phyloP scores from a whole-genome alignment of 345 rosid species.

The Salix caprea region DNA sequence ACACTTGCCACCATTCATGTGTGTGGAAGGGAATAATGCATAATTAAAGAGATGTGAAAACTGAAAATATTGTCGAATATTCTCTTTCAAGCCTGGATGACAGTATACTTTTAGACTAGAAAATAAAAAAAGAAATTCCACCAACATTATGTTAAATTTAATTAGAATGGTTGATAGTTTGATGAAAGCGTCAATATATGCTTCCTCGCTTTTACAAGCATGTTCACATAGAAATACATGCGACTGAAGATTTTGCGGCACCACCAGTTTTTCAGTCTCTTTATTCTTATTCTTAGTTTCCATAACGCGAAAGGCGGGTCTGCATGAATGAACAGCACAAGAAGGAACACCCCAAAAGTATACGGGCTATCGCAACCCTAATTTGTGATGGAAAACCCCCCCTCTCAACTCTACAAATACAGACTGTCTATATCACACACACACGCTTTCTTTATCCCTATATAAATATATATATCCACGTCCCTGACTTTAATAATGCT shows the following conservation, averaged over 20 bases:
- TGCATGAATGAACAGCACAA: neutral
- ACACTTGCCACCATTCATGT: neutral
- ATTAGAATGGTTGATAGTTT: neutral
- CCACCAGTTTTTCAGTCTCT: neutral
- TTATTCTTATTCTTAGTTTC: conserved; percentile 1
- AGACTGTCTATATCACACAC: too few species aligned
- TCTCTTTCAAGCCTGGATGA: neutral
- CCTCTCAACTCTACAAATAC: too few species aligned
- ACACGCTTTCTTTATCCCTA: too few species aligned
- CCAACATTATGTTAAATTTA: neutral
- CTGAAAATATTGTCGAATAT: neutral
- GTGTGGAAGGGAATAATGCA: neutral
- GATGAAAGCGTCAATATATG: too few species aligned
- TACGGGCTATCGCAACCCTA: neutral
- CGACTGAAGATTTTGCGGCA: neutral
- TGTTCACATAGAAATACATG: neutral
- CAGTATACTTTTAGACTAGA: neutral
- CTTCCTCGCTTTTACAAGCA: neutral
- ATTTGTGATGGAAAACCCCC: too few species aligned
- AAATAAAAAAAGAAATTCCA: neutral
- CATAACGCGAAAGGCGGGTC: neutral
- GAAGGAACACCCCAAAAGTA: neutral
- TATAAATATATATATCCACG: too few species aligned
- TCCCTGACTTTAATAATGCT: too few species aligned
- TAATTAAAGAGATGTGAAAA: neutral